Base-by-base conservation (phyloP, 2,329 filamentous ascomycete genomes). In the Fusarium siculi region DNA sequence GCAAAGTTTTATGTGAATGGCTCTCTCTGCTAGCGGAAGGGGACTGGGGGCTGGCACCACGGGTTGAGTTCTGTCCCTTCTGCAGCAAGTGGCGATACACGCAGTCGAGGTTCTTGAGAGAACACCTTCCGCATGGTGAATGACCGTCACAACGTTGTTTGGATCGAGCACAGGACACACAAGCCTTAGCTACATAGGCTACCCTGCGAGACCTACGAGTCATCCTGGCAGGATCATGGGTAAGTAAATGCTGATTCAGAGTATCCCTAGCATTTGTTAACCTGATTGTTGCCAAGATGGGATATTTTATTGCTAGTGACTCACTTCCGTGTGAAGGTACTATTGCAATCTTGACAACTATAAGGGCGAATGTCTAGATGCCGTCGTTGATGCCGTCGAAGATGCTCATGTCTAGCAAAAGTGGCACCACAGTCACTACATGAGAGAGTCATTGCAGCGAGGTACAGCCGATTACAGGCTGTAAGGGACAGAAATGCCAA, bases 151-250 rank as follows among this genome's bases (percentile, higher is more conserved):
- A 59, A n/a, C 44, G 34, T 32, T 59, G 43, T 25, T 52, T 59
- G 4, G 56, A 59, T 23, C 28, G 46, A 12, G 56, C 44, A 25
- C 56, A 52, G 15, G 19, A n/a, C n/a, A 23, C 8, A 23, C 56
- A 59, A 30, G 56, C 56, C 34, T 59, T 36, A 15, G 43, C 21
- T 8, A 59, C 56, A 21, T 59, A 59, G 34, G 50, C 50, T 5
- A 53, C 50, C 19, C 50, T 37, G 23, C 34, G 50, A 37, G 50
- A 21, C 23, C 23, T 40, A 14, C 34, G 34, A 40, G 34, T 53
- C 14, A 25, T 40, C 23, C 23, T 40, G 19, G 19, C 21, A 15
- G 43, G 43, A 23, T 37, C 25, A 37, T 58, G 43, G 15, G 34
- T 52, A 25, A 28, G 25, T 12, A 58, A 12, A 39, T 58, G 43